Percentiles rank a stretch among this genome's conserved stretches.
phyloP scores from a whole-genome alignment of 129 eudicot species.

The Rutidosis leptorrhynchoides region DNA sequence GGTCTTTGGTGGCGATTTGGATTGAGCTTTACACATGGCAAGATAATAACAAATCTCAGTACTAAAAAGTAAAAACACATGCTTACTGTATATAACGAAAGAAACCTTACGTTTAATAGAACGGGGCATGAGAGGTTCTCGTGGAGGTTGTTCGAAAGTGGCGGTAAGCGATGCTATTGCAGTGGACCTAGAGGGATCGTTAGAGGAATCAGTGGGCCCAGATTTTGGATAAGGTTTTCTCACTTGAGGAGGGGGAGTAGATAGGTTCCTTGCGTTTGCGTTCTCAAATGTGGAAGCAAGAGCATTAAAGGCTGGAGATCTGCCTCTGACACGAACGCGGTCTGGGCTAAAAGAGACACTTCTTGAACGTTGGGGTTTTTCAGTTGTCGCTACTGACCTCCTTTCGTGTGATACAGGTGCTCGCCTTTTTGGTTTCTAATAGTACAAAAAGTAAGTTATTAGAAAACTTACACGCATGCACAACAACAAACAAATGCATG shows the following conservation, averaged over 20 bases:
- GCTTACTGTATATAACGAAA: not conserved
- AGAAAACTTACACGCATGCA: conserved; percentile 8
- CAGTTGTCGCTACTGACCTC: conserved; percentile 67
- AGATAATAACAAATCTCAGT: conserved; percentile 13
- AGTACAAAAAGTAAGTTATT: conserved; percentile 17
- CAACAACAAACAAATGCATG: not conserved
- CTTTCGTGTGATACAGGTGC: conserved; percentile 58
- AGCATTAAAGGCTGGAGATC: conserved; percentile 96
- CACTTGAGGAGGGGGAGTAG: conserved; percentile 95
- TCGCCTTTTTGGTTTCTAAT: conserved; percentile 92
- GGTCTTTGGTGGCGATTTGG: conserved; percentile 49
- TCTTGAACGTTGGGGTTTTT: conserved; percentile 89
- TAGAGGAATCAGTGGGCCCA: conserved; percentile 48
- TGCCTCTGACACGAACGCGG: conserved; percentile 82
- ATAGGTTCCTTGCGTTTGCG: conserved; percentile 68
- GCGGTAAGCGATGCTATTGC: conserved; percentile 64
- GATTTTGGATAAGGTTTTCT: conserved; percentile 70
- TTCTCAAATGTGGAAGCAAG: conserved; percentile 94
- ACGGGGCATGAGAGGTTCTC: conserved; percentile 61
- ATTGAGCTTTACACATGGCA: conserved; percentile 38
- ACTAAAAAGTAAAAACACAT: not conserved
- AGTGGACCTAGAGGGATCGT: conserved; percentile 44
- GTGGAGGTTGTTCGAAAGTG: conserved; percentile 61
- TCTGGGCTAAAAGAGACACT: conserved; percentile 81
- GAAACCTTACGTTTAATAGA: conserved; percentile 55